Evolutionary conservation across 2,329 filamentous ascomycete species (phyloP), one percentile per base, ranked within the genome.

Genomic region (Waltergamsia citrina): DNA sequence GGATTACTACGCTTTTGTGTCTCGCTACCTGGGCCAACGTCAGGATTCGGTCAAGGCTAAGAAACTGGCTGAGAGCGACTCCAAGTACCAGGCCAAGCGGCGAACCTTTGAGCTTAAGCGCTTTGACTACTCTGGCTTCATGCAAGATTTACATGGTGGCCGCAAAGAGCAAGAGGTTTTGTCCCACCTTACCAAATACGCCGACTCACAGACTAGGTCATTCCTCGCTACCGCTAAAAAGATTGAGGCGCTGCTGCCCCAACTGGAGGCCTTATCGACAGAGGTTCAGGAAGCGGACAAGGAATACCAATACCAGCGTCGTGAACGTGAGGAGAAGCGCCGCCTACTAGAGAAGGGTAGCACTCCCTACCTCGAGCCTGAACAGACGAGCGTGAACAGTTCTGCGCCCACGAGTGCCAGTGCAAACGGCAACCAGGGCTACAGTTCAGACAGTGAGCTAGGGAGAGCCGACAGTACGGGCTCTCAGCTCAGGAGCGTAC

Each of bases 111-210:
- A 98, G 63, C 71, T 98, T 37, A 95, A 94, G 63, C 81, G 93
- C 8, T 98, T 98, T 50, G 93, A 98, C 57, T 98, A 98, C 56
- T 96, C 90, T 4, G 94, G 86, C 11, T 98, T 96, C 52, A 94
- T 98, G 85, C 90, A 96, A 50, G 92, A 98, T 63, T 69, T 98
- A n/a, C 92, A 96, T 42, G 92, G 92, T 20, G 92, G 92, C n/a
- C 81, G 92, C 41, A 98, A 96, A 55, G 92, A 98, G 49, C 92
- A 96, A 51, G 92, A 98, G 54, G 85, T 98, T 5, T 61, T 98
- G 20, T 96, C 90, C 2, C 85, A 95, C 52, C 69, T 98, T 21
- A 98, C 92, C 2, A 90, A 82, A 52, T 98, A 88, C 54, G 93
- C 93, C 8, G 87, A 94, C 53, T 78, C 81, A 4, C 92, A 98